phyloP scores from a whole-genome alignment of 805 yeast species.

The Isabelozyma rhagii region DNA sequence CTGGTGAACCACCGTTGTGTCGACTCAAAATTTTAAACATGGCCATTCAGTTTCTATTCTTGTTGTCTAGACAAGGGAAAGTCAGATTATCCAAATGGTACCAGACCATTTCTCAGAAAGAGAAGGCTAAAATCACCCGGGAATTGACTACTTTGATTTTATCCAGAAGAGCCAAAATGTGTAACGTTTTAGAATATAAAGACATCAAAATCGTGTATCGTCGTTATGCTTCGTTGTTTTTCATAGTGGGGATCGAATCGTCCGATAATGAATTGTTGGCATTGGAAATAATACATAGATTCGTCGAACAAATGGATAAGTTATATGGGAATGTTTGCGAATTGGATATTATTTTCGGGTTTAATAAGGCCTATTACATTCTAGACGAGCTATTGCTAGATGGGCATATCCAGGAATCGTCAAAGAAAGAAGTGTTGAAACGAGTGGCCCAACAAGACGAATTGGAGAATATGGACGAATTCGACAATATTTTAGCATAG shows the following conservation, averaged over 20 bases:
- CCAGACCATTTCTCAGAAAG: slow-evolving; percentile 75
- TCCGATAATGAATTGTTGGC: slow-evolving; percentile 85
- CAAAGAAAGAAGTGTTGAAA: slow-evolving; percentile 73
- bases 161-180: slow-evolving; percentile 88
- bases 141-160: slow-evolving; percentile 86
- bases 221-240: slow-evolving; percentile 89
- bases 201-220: slow-evolving; percentile 85
- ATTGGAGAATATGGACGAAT: slow-evolving; percentile 73
- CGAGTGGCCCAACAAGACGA: slow-evolving; percentile 84
- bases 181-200: slow-evolving; percentile 85
- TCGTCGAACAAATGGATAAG: slow-evolving; percentile 95
- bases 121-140: slow-evolving; percentile 75
- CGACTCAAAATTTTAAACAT: slow-evolving; percentile 24
- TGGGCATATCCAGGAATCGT: slow-evolving; percentile 82
- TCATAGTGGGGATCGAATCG: slow-evolving; percentile 79
- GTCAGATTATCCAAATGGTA: slow-evolving; percentile 94
- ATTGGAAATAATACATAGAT: slow-evolving; percentile 84
- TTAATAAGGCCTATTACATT: slow-evolving; percentile 88
- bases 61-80: slow-evolving; percentile 93
- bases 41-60: slow-evolving; percentile 76
- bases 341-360: slow-evolving; percentile 92
- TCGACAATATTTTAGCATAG: slow-evolving; percentile 35
- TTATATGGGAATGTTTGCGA: slow-evolving; percentile 96
- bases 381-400: slow-evolving; percentile 87
- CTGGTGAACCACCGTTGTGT: neutral